Base-by-base conservation (phyloP, 2,329 filamentous ascomycete species). In the Onygena corvina region DNA sequence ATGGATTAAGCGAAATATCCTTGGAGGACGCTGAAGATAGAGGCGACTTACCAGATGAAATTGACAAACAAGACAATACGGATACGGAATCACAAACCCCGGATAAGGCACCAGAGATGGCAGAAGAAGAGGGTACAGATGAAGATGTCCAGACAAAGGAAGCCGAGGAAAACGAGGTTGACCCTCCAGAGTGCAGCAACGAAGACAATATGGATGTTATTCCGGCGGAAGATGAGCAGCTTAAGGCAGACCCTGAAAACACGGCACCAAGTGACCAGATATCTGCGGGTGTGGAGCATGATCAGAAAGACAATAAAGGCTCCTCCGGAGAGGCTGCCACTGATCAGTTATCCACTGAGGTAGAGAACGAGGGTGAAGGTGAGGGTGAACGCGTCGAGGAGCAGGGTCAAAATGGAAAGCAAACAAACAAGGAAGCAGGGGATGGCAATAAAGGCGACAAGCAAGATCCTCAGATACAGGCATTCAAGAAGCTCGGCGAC, bases 401-500 rank as follows among this genome's bases (percentile, higher is more conserved):
- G 9, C 46, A 60, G 64, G 54, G 57, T 58, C 14, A 64, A 61
- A 50, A 60, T 60, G 33, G 65, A 6, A 50, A 53, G 25, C 23
- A 52, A 29, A 48, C 52, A 1, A 47, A 35, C 14, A 33, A 67
- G 44, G 60, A 60, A 33, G 53, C 57, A 3, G 66, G 65, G 34
- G 67, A 65, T 34, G 60, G 56, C 7, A 61, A 66, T 23, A 63
- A 68, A 45, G 57, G 58, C 18, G 58, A 58, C 31, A 58, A 61
- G 5, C 59, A 67, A 35, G 65, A 67, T 46, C 64, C 65, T 53
- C 64, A 77, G 47, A 70, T 72, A 40, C 80, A 92, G 57, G 85
- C 88, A 1, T 94, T 95, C 74, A 92, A 92, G 69, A 93, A 94
- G 61, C 77, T 98, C 25, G 92, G 92, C 18, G 88, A 98, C 68